phyloP scores from a whole-genome alignment of 805 yeast species.

The Metschnikowia baotianmanensis region DNA sequence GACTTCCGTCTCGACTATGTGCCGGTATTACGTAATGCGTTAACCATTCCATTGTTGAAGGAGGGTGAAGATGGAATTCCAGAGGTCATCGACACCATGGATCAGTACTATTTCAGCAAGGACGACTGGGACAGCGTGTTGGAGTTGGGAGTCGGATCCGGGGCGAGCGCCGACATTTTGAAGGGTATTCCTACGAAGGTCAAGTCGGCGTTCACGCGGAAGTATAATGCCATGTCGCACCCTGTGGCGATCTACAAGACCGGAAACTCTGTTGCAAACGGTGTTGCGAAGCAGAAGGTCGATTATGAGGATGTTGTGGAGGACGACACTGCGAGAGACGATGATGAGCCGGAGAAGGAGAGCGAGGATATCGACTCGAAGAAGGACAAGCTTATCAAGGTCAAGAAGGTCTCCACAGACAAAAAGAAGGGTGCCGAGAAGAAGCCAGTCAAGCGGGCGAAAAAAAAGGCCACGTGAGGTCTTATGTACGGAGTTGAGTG shows the following conservation, averaged over 20 bases:
- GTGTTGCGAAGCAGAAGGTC: conserved; percentile 41
- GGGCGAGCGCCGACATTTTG: conserved; percentile 38
- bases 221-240: conserved; percentile 72
- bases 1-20: conserved; percentile 77
- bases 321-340: conserved; percentile 50
- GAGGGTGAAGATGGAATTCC: conserved; percentile 63
- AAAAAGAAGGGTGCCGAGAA: conserved; percentile 6
- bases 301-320: conserved; percentile 72
- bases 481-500: too few relatives aligned
- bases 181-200: conserved; percentile 73
- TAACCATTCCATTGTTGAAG: conserved; percentile 57
- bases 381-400: conserved; percentile 64
- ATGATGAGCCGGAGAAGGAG: conserved; percentile 42
- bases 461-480: conserved; percentile 4
- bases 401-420: conserved; percentile 40
- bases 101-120: conserved; percentile 77
- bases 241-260: conserved; percentile 83
- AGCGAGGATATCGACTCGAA: conserved; percentile 47
- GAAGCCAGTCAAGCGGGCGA: conserved; percentile 2
- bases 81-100: conserved; percentile 70
- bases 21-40: conserved; percentile 56
- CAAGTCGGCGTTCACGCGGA: conserved; percentile 83
- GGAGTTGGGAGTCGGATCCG: conserved; percentile 74
- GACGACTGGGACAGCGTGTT: conserved; percentile 90
- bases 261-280: conserved; percentile 51